phyloP scores from a whole-genome alignment of 2,329 filamentous ascomycete genomes.

The Microsporum audouinii region DNA sequence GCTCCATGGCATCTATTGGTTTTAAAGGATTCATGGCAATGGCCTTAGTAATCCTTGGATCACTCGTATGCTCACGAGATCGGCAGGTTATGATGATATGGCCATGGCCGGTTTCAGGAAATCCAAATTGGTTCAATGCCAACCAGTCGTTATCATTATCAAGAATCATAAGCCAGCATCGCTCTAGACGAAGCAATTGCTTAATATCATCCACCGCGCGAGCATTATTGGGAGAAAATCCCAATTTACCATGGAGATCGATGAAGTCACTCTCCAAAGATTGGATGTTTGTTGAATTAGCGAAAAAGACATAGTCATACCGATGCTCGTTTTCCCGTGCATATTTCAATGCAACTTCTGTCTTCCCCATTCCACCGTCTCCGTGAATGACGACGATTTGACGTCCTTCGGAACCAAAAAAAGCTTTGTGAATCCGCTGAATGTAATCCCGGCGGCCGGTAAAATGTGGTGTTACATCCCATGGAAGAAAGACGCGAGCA shows the following conservation, averaged over 20 bases:
- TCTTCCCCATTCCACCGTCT: constrained; percentile 5
- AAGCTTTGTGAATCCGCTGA: constrained; percentile 3
- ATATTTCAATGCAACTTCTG: constrained; percentile 5
- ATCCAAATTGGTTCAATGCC: neutral
- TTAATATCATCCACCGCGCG: constrained; percentile 4
- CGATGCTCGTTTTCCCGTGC: constrained; percentile 3
- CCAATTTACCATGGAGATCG: constrained; percentile 2
- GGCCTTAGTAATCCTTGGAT: neutral
- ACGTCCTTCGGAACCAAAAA: neutral
- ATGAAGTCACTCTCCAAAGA: constrained; percentile 2
- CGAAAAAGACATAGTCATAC: constrained; percentile 6
- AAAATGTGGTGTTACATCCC: constrained; percentile 2
- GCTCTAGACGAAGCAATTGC: neutral
- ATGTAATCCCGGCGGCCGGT: neutral
- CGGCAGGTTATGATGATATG: constrained; percentile 6
- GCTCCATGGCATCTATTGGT: neutral
- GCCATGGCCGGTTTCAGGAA: constrained; percentile 1
- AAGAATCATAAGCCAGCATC: constrained; percentile 3
- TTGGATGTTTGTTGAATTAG: constrained; percentile 1
- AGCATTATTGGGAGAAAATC: neutral
- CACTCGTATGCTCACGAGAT: neutral
- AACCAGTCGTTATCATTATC: constrained; percentile 6
- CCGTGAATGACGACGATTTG: constrained; percentile 2
- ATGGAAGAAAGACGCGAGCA: constrained; percentile 1
- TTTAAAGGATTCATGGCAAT: neutral